phyloP scores from a whole-genome alignment of 2,329 filamentous ascomycete genomes.

The Xylaria sp. region DNA sequence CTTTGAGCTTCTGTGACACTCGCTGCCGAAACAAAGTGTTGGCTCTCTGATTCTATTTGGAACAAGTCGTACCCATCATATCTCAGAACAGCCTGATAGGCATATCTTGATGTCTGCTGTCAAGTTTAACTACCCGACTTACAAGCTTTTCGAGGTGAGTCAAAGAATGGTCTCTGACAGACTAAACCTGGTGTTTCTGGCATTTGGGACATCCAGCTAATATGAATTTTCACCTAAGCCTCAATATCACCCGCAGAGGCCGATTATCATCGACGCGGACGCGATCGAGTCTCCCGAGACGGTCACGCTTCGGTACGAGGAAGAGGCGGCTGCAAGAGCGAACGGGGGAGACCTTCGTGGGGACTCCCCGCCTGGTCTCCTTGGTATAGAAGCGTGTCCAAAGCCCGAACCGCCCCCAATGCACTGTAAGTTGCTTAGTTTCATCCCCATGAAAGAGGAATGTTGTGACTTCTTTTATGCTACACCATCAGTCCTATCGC shows the following conservation, averaged over 20 bases:
- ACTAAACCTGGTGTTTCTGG: constrained; percentile 13
- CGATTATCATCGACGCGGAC: constrained; percentile 67
- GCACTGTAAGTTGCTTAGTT: constrained; percentile 73
- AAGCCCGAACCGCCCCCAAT: constrained; percentile 81
- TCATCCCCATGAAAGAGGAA: not conserved
- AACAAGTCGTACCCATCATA: constrained; percentile 47
- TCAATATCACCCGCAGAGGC: constrained; percentile 63
- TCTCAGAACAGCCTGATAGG: constrained; percentile 43
- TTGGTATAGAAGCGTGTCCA: constrained; percentile 85
- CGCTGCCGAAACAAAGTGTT: constrained; percentile 53
- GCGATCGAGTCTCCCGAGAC: constrained; percentile 68
- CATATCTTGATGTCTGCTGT: constrained; percentile 68
- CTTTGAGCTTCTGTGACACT: constrained; percentile 44
- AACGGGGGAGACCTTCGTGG: constrained; percentile 65
- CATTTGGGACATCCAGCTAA: constrained; percentile 36
- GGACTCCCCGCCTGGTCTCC: constrained; percentile 68
- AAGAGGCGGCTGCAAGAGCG: constrained; percentile 62
- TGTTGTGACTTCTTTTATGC: not conserved
- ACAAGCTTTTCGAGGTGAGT: constrained; percentile 71
- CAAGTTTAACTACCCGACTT: constrained; percentile 66
- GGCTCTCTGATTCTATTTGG: constrained; percentile 48
- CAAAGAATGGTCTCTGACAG: constrained; percentile 28
- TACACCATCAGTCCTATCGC: not conserved
- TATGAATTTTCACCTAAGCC: constrained; percentile 53
- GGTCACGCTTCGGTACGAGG: constrained; percentile 66